These are phyloP conservation scores for Colletotrichum paranaense DNA, from an alignment of 2,329 filamentous ascomycete species.

Conservation along the genomic window DNA sequence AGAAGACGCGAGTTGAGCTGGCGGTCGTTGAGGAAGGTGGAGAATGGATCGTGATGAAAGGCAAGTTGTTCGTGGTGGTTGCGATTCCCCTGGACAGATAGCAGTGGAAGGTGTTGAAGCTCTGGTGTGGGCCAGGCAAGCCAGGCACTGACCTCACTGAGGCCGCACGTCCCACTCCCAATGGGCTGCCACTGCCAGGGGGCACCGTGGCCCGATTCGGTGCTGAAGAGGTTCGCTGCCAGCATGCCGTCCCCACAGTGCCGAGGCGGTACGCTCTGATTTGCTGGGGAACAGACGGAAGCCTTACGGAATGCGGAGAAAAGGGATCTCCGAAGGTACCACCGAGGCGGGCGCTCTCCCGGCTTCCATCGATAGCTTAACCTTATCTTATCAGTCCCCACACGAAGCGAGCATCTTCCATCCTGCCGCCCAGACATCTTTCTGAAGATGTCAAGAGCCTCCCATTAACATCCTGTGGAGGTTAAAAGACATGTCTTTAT, in stretches of 20 bases:
- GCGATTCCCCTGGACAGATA: conserved; percentile 33
- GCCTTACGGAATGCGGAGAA: conserved; percentile 27
- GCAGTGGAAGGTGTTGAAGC: conserved; percentile 26
- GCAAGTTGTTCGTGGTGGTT: conserved; percentile 12
- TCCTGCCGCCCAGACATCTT: too few species aligned
- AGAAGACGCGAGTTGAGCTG: neutral
- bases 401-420: neutral
- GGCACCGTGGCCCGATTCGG: conserved; percentile 22
- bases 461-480: neutral
- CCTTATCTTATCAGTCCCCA: conserved; percentile 25
- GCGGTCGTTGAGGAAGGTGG: neutral
- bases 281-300: neutral
- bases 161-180: conserved; percentile 21
- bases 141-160: conserved; percentile 28
- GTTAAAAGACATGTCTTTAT: neutral
- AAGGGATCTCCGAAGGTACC: conserved; percentile 16
- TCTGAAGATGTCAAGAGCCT: neutral
- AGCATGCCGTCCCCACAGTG: neutral
- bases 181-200: conserved; percentile 20
- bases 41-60: neutral
- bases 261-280: neutral
- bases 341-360: neutral
- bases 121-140: conserved; percentile 31
- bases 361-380: neutral
- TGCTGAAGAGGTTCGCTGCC: conserved; percentile 26